Evolutionary conservation across 2,329 filamentous ascomycete genomes (phyloP), one percentile per base, ranked within the genome.

Genomic region (Pestalotiopsis sp.): DNA sequence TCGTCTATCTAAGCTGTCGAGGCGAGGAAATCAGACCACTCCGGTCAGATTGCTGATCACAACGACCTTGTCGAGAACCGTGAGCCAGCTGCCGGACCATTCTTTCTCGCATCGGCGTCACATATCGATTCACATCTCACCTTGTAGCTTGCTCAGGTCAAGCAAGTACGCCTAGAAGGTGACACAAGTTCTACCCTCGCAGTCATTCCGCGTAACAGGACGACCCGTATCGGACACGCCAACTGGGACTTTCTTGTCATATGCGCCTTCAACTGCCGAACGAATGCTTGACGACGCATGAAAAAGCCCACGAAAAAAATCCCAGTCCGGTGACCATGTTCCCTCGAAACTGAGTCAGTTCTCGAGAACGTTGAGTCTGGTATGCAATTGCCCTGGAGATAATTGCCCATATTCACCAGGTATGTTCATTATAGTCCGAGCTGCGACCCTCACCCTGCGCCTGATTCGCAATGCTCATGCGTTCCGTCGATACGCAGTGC

Each of bases 401-500:
- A 52, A n/a, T 49, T 20, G 20, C 39, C 39, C 9, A 31, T 56
- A 31, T 38, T 36, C n/a, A 57, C 38, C 45, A 36, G 45, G 64
- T 66, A 58, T 27, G 64, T 58, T 57, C 6, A 12, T 13, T 66
- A 36, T 27, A 57, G 52, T 11, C 56, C 25, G 20, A 39, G 31
- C 49, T 36, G 64, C 27, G 63, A 45, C 67, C 70, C 72, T 69
- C 69, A 68, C 23, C n/a, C 39, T 31, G 9, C 27, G n/a, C n/a
- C 25, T 39, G 36, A 45, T 60, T 61, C 36, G 52, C 65, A 59
- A 59, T 60, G n/a, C 65, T 70, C 67, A 65, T 69, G 57, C 57
- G 17, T 69, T 66, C 67, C 45, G 65, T 67, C 68, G 67, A 68
- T 68, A 66, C 59, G n/a, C 72, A 70, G 70, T 73, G 70, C 71